A percentile compares a stretch with the other conserved stretches of the same genome.
These are phyloP conservation scores for Colletotrichum sp. DNA, from an alignment of 2,329 filamentous ascomycete genomes.

Conservation along the genomic window DNA sequence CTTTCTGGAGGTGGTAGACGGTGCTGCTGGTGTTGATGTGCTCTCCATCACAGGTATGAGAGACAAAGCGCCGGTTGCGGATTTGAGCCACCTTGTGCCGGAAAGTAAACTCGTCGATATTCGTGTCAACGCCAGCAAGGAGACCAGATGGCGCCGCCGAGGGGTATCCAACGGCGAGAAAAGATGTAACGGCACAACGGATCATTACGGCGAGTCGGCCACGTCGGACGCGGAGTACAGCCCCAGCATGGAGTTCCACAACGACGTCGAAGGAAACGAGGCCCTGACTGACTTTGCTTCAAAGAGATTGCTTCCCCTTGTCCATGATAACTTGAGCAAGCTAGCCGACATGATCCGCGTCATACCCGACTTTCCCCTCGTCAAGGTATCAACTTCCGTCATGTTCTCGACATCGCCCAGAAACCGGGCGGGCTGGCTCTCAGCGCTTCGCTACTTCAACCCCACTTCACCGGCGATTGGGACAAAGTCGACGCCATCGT, in stretches of 20 bases:
- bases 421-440: constrained; percentile 54
- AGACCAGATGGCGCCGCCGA: constrained; percentile 33
- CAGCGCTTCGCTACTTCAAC: constrained; percentile 54
- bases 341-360: constrained; percentile 55
- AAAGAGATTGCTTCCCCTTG: constrained; percentile 45
- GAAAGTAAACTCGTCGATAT: constrained; percentile 59
- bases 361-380: constrained; percentile 57
- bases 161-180: background rate
- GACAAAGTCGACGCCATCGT: constrained; percentile 46
- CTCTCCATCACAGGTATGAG: constrained; percentile 68
- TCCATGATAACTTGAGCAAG: constrained; percentile 48
- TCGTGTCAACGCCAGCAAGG: constrained; percentile 44
- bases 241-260: constrained; percentile 56
- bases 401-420: constrained; percentile 62
- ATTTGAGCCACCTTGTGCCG: constrained; percentile 59
- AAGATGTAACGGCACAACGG: constrained; percentile 1
- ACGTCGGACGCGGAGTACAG: constrained; percentile 26
- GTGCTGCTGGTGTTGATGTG: constrained; percentile 51
- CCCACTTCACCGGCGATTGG: constrained; percentile 53
- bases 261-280: constrained; percentile 48
- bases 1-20: constrained; percentile 51
- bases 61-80: constrained; percentile 61
- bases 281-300: constrained; percentile 45
- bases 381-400: constrained; percentile 57
- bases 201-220: background rate